Base-by-base conservation (phyloP, 2,329 filamentous ascomycete genomes). In the Pestalotiopsis sp. region DNA sequence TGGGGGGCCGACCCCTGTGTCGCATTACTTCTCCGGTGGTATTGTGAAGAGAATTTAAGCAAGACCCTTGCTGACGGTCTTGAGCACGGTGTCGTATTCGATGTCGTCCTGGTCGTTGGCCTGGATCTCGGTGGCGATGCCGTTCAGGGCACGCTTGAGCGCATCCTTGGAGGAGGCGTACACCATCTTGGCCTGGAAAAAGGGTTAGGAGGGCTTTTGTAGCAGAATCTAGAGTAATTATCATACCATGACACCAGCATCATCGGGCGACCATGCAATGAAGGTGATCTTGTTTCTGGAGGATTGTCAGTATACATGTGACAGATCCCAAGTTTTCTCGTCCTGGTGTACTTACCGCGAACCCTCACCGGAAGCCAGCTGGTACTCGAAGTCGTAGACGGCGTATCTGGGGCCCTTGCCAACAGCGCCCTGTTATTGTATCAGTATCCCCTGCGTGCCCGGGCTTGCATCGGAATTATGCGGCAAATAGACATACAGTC, bases 161-260 rank as follows among this genome's bases (percentile, higher is more conserved):
- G 92, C 91, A 77, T 95, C 92, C 86, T 95, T 96, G 82, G 93
- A 96, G 66, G 93, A 93, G 76, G 93, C 92, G 87, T 95, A 96
- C 82, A 94, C 88, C 93, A 96, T 96, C 87, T 94, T 94, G 82
- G 91, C 87, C 93, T 94, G 74, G 60, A 41, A 11, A n/a, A 20
- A 38, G 23, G 61, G 73, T 75, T 69, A 74, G 69, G 65, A 17
- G 41, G 27, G 73, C 58, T 68, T 73, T 38, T 71, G 62, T 70
- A 61, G 60, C 6, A 39, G 38, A 63, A 52, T n/a, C 2, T n/a
- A 64, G 20, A 27, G 41, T 20, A 56, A 20, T 39, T 49, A 61
- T 84, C 89, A 81, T 80, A 94, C 93, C 86, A 91, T 91, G 82
- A 94, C 87, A 74, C 87, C 84, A 73, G 93, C 92, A 87, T 94